phyloP scores from a whole-genome alignment of 495 filamentous ascomycete species.

The Trichoderma reesei region DNA sequence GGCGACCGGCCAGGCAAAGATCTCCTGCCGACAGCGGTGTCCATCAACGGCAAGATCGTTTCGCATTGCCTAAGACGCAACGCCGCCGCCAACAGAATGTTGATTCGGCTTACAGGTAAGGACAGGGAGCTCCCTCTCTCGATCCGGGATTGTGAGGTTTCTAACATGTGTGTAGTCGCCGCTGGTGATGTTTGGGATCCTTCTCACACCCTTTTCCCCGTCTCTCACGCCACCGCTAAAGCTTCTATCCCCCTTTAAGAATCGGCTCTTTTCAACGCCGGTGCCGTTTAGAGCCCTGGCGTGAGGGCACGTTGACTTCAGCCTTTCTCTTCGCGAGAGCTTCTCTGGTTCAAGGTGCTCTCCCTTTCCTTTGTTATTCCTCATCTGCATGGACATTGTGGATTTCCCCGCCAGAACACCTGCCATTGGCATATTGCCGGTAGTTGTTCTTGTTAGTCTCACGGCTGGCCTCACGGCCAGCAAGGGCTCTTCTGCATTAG shows the following conservation, averaged over 20 bases:
- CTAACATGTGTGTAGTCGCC: background rate
- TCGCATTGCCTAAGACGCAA: background rate
- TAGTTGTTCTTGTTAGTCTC: background rate
- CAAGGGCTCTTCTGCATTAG: background rate
- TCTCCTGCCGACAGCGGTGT: background rate
- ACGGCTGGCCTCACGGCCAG: background rate
- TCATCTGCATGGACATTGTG: background rate
- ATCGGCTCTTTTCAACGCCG: background rate
- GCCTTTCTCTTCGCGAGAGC: background rate
- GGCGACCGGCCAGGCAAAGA: background rate
- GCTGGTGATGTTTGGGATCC: background rate
- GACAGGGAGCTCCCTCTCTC: background rate
- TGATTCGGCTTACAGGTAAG: slow-evolving; percentile 4
- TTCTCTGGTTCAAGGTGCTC: background rate
- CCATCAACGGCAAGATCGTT: background rate
- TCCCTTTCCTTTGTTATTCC: background rate
- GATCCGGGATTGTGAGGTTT: background rate
- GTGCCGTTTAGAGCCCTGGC: too few relatives aligned
- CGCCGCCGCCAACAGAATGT: background rate
- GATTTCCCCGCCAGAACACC: background rate
- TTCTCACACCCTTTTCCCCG: background rate
- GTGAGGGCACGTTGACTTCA: too few relatives aligned
- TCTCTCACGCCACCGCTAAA: background rate
- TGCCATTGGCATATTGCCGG: background rate
- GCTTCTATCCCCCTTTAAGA: background rate